phyloP scores from a whole-genome alignment of 2,329 filamentous ascomycete genomes.

The Claviceps citrina region DNA sequence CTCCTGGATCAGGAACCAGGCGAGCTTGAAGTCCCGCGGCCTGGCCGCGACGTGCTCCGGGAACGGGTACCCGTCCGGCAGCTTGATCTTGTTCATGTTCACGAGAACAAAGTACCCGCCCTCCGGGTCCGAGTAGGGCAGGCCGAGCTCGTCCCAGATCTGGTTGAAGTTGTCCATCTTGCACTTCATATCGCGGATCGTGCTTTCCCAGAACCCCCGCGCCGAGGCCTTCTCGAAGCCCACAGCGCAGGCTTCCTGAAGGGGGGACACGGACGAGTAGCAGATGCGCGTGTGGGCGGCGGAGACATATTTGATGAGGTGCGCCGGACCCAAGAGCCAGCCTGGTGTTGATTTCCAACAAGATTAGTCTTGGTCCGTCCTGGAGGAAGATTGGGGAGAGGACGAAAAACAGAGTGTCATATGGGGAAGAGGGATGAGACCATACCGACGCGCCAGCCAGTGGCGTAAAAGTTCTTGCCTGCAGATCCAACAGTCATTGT shows the following conservation, averaged over 20 bases:
- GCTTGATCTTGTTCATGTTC: conserved; percentile 74
- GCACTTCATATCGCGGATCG: conserved; percentile 71
- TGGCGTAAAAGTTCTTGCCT: conserved; percentile 97
- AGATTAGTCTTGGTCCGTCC: too few species aligned
- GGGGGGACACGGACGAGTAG: conserved; percentile 81
- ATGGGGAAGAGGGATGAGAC: too few species aligned
- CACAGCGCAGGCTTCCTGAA: conserved; percentile 87
- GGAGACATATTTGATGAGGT: conserved; percentile 80
- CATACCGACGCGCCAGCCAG: conserved; percentile 74
- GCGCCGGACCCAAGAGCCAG: conserved; percentile 79
- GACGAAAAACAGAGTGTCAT: too few species aligned
- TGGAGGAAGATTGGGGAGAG: too few species aligned
- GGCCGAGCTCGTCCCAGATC: conserved; percentile 57
- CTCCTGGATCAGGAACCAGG: conserved; percentile 95
- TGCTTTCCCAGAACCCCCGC: conserved; percentile 74
- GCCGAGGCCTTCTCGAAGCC: conserved; percentile 83
- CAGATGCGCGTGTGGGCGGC: conserved; percentile 93
- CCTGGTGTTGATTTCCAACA: conserved; percentile 24
- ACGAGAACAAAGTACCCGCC: conserved; percentile 95
- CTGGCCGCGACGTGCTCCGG: conserved; percentile 74
- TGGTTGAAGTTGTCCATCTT: conserved; percentile 82
- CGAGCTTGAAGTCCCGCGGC: conserved; percentile 83
- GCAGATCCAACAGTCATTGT: conserved; percentile 91
- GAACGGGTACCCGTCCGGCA: conserved; percentile 76
- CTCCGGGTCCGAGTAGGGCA: conserved; percentile 82